A percentile compares a stretch with the other conserved stretches of the same genome.
Conservation (phyloP, 495 filamentous ascomycete species). For the Cairneyella variabilis region DNA sequence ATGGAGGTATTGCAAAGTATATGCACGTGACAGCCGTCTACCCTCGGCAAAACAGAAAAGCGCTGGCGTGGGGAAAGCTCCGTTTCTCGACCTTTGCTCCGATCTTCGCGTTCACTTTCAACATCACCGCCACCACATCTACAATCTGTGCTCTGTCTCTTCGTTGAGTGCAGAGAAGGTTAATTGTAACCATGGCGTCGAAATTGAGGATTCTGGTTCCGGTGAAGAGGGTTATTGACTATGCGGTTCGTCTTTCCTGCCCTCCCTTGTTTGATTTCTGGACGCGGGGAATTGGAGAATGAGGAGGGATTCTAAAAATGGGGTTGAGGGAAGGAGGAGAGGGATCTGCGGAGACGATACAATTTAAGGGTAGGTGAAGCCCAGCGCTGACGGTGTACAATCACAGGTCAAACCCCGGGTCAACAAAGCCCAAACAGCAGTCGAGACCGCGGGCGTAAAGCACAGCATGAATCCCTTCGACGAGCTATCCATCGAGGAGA, state of each 20-base stretch:
- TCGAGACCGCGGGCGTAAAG: constrained; percentile 89
- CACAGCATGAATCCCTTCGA: constrained; percentile 99
- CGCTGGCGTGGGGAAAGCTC: too few relatives aligned
- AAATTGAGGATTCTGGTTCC: constrained; percentile 85
- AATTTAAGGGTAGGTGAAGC: too few relatives aligned
- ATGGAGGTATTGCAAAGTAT: too few relatives aligned
- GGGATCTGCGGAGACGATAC: too few relatives aligned
- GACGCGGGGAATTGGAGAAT: background rate
- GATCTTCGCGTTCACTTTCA: too few relatives aligned
- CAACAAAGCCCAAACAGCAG: constrained; percentile 90
- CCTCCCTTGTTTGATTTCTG: constrained; percentile 5
- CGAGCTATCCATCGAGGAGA: constrained; percentile 95
- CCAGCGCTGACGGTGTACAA: too few relatives aligned
- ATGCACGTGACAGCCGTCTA: background rate
- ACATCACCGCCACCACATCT: background rate
- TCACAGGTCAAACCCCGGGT: constrained; percentile 98
- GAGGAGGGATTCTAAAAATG: background rate
- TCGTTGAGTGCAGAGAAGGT: background rate
- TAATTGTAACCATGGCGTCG: constrained; percentile 83
- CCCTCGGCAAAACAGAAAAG: constrained; percentile 1
- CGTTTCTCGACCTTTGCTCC: too few relatives aligned
- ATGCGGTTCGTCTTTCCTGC: constrained; percentile 68
- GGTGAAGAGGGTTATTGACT: constrained; percentile 98
- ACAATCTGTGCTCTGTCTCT: background rate
- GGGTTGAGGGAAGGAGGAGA: background rate